Percentiles rank a stretch among this genome's conserved stretches.
These are phyloP conservation scores for Neurospora sp. DNA, from an alignment of 495 filamentous ascomycete genomes.

Conservation along the genomic window DNA sequence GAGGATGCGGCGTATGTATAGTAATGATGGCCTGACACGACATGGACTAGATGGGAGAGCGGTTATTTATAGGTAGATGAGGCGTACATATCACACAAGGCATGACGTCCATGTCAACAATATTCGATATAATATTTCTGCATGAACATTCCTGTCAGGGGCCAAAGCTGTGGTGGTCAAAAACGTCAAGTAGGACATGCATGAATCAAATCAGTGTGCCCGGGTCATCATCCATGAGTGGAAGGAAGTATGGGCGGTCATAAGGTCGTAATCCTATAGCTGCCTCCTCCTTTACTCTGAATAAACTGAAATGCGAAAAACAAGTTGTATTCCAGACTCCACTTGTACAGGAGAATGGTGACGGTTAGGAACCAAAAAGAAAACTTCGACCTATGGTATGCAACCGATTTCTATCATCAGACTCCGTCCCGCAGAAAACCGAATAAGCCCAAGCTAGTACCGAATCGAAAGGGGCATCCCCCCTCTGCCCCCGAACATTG, in stretches of 20 bases:
- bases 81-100: neutral
- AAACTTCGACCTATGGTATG: neutral
- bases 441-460: neutral
- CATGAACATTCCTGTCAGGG: neutral
- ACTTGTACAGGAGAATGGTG: neutral
- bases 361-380: neutral
- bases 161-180: neutral
- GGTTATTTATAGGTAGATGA: neutral
- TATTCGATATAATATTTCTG: neutral
- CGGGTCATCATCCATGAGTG: neutral
- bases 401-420: too few relatives aligned
- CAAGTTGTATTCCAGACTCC: neutral
- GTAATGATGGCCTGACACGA: neutral
- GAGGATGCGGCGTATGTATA: neutral
- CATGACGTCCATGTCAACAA: neutral
- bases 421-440: neutral
- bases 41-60: neutral
- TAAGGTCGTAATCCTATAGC: neutral
- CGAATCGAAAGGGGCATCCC: neutral
- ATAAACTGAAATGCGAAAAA: neutral
- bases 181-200: neutral
- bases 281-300: neutral
- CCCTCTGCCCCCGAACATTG: neutral
- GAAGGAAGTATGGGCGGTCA: neutral
- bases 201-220: neutral